These are phyloP conservation scores for Lyophyllum shimeji DNA, from an alignment of 768 basidiomycete genomes.

Conservation along the genomic window DNA sequence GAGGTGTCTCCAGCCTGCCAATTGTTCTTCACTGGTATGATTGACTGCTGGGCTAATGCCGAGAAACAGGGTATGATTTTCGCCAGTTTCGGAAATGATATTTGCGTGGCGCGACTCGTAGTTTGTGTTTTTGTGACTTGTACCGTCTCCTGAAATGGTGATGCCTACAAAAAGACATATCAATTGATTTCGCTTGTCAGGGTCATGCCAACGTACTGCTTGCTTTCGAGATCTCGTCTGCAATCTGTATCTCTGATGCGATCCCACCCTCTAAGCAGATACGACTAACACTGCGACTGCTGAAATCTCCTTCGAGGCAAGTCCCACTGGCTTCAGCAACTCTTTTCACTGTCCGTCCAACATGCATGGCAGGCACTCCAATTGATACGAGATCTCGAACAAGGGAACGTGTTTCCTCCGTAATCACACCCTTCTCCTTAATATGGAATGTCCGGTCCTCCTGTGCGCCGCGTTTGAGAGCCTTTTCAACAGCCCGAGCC, in stretches of 20 bases:
- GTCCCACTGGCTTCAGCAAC: not conserved
- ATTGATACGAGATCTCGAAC: not conserved
- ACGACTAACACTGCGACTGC: not conserved
- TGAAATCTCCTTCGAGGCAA: not conserved
- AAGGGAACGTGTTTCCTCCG: not conserved
- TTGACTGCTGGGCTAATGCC: conserved; percentile 12
- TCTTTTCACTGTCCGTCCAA: not conserved
- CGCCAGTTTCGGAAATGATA: not conserved
- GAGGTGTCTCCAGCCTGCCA: conserved; percentile 16
- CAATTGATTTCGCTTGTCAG: not conserved
- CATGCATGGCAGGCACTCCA: not conserved
- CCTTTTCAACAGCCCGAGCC: too few species aligned
- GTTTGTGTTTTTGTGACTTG: not conserved
- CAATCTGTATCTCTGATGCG: not conserved
- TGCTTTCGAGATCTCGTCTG: not conserved
- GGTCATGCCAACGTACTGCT: not conserved
- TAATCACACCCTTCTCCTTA: not conserved
- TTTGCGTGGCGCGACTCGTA: not conserved
- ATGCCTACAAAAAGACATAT: not conserved
- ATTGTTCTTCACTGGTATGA: conserved; percentile 21
- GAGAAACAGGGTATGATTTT: not conserved
- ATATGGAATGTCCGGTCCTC: not conserved
- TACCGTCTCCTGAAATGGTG: not conserved
- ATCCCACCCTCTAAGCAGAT: not conserved
- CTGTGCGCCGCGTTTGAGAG: too few species aligned